A percentile compares a stretch with the other conserved stretches of the same genome.
Conservation (phyloP, 371 early-diverging fungal genomes). For the Fennellomyces sp. region DNA sequence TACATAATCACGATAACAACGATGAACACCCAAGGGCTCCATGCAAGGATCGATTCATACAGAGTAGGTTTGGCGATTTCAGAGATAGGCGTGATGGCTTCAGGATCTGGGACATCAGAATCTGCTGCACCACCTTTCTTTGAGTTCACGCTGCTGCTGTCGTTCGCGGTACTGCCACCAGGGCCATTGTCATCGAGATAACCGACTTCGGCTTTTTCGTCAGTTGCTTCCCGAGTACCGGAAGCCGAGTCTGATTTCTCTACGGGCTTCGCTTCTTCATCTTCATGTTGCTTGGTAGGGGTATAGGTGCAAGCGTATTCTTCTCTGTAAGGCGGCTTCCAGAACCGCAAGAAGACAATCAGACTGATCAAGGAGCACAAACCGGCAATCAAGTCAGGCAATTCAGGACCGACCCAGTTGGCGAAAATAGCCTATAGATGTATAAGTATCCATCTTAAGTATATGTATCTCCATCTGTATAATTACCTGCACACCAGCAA, state of each 20-base stretch:
- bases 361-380: slow-evolving; percentile 37
- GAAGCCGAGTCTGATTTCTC: background rate
- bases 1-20: slow-evolving; percentile 46
- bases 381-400: slow-evolving; percentile 54
- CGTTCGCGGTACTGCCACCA: background rate
- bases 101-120: background rate
- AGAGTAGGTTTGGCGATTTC: slow-evolving; percentile 29
- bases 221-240: background rate
- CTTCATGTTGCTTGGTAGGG: background rate
- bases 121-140: background rate
- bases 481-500: slow-evolving; percentile 40
- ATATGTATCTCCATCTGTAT: background rate
- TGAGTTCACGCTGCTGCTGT: background rate
- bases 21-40: slow-evolving; percentile 53
- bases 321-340: slow-evolving; percentile 47
- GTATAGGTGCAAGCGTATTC: slow-evolving; percentile 24
- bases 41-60: slow-evolving; percentile 37
- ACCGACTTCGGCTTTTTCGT: slow-evolving; percentile 3
- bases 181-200: background rate
- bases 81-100: background rate
- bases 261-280: background rate
- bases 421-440: slow-evolving; percentile 37
- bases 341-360: slow-evolving; percentile 46
- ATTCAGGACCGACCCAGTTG: slow-evolving; percentile 51
- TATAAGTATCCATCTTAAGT: no score